Evolutionary conservation across 2,329 filamentous ascomycete species (phyloP), one percentile per base, ranked within the genome.

Genomic region (Scedosporium aurantiacum): DNA sequence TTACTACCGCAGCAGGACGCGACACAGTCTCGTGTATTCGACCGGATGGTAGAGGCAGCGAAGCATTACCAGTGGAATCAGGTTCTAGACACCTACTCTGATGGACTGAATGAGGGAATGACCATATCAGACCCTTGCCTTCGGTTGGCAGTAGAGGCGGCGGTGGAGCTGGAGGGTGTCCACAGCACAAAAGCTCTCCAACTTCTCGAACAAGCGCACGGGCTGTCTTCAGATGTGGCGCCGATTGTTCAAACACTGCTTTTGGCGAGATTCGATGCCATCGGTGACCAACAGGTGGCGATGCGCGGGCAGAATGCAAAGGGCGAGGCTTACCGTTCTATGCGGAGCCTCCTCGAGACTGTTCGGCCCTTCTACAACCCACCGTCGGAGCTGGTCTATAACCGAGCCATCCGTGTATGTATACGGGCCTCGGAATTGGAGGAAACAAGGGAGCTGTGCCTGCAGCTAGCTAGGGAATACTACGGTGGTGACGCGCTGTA

Each of bases 311-410:
- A n/a, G n/a, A 21, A 8, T 5, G 23, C 14, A 23, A 50, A 18
- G 5, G 52, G 52, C 18, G 18, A 27, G 4, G 54, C 54, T 6
- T 57, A 61, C 47, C 37, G 41, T 4, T 14, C 23, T 23, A 61
- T 61, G 16, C 5, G 18, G 52, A 25, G 25, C 23, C 40, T 61
- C 4, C 54, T 61, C 7, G 18, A 37, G 16, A 10, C 21, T 12
- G 60, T 61, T 18, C 21, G 18, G 37, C 37, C 25, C 5, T 45
- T 45, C 37, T 61, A 61, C 54, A 14, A 3, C 5, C 52, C 18
- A 18, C 60, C 60, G 18, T 60, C 58, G 16, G 52, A 61, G 60
- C 27, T 50, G 10, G 52, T 61, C 8, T 61, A 61, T 23, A 61
- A 61, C 52, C 21, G 41, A 6, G 60, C 52, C 8, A 57, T 57